phyloP scores from a whole-genome alignment of 2,329 filamentous ascomycete genomes.

The Pestalotiopsis sp. region DNA sequence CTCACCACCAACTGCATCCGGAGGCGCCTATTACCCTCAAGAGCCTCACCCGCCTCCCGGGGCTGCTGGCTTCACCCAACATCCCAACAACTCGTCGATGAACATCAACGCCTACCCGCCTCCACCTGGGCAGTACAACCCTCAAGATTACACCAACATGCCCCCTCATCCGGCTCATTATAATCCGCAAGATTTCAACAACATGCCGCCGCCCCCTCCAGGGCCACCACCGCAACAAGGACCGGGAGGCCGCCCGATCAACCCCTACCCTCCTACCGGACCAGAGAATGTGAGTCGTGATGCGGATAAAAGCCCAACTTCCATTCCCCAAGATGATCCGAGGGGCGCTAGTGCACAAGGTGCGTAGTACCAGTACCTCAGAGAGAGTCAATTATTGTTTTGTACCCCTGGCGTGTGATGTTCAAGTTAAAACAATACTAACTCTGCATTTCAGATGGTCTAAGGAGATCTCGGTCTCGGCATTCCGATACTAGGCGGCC shows the following conservation, averaged over 20 bases:
- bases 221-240: conserved; percentile 24
- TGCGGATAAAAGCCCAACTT: conserved; percentile 24
- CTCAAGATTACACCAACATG: conserved; percentile 29
- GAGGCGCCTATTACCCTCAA: conserved; percentile 31
- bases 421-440: neutral
- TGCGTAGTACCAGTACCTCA: conserved; percentile 29
- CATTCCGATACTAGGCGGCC: neutral
- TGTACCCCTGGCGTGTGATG: neutral
- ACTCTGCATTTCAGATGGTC: conserved; percentile 22
- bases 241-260: conserved; percentile 13
- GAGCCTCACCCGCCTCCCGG: conserved; percentile 20
- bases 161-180: conserved; percentile 24
- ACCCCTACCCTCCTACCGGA: conserved; percentile 21
- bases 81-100: conserved; percentile 29
- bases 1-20: conserved; percentile 32
- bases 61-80: conserved; percentile 30
- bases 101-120: conserved; percentile 31
- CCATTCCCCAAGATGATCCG: conserved; percentile 21
- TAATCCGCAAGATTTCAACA: conserved; percentile 31
- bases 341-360: conserved; percentile 34
- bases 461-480: conserved; percentile 19
- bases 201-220: conserved; percentile 29
- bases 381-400: neutral
- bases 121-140: conserved; percentile 15
- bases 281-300: conserved; percentile 38